Base-by-base conservation (phyloP, 2,329 filamentous ascomycete genomes). In the Cercospora beticola region DNA sequence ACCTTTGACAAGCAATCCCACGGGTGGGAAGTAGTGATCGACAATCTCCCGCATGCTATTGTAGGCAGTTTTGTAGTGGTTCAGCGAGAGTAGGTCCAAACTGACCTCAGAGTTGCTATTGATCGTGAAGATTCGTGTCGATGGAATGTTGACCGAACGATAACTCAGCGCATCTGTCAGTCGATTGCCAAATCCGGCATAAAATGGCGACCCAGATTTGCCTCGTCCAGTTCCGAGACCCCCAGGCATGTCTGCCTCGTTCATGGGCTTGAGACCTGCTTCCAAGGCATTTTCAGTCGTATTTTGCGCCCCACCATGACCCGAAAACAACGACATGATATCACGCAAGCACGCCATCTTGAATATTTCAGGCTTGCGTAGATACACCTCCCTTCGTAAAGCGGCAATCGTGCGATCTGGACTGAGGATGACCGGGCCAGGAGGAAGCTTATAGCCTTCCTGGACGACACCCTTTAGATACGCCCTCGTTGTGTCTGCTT, bases 291-390 rank as follows among this genome's bases (percentile, higher is more conserved):
- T 70, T 7, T 74, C 75, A 57, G 73, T 72, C 0, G 73, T 75
- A 62, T 78, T 75, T 40, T 77, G 74, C 8, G 74, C 72, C n/a
- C 76, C 78, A 30, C 76, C 77, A 28, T 65, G 79, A 74, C 76
- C 81, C 75, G 74, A 76, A 77, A 97, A 99, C 0, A 99, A 85
- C 68, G 90, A 92, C 77, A 94, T 89, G 74, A 99, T 98, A 79
- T 99, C 95, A 49, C 95, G 89, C 21, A 99, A 83, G 71, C 95
- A 99, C 2, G 95, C 93, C 96, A 99, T 99, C 82, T 99, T 99
- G 87, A 99, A 99, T 7, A 99, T 93, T 78, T 99, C 94, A 0
- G 95, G 96, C 79, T 99, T 98, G 64, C 95, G 89, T 28, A 99
- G 85, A 78, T 99, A 99, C 5, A 99, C 88, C 79, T 99, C 95